Evolutionary conservation across 176 grass and related monocot genomes (phyloP), one percentile per base, ranked within the genome.

Genomic region (Calamus simplicifolius): DNA sequence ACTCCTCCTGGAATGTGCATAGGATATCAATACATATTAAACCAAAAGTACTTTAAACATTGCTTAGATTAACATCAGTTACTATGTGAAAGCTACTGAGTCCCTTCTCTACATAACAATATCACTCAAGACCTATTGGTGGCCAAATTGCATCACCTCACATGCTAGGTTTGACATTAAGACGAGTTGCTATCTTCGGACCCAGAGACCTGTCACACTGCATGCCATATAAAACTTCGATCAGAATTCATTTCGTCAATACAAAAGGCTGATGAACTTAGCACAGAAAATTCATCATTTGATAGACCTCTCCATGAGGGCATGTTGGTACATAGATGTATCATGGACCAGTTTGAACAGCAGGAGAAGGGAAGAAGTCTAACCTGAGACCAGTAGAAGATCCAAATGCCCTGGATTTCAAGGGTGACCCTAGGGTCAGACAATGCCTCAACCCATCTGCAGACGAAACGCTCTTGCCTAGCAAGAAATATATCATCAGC

Each of bases 381-480:
- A 75, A 88, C 93, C 93, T 97, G 84, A 58, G 93, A 91, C 93
- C 78, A 97, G 79, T 88, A 83, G 29, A 87, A 97, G 53, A 97
- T 76, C 93, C 93, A 97, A 78, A 92, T 81, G 62, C 59, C 74
- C 49, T 76, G 80, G 77, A 92, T 80, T 81, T 97, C 93, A 73
- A 92, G 84, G 17, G 87, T 97, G 50, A 92, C 87, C 55, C 87
- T 79, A 27, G 93, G 84, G 60, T 97, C 93, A 25, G 93, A 97
- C 18, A 97, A 78, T 15, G 93, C 80, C 0, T 81, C 87, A 54
- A 97, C 58, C 93, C 87, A 88, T 82, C 93, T 85, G 50, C 77
- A 79, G 75, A 97, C 77, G 84, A 82, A 91, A 25, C 93, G 70
- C 62, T 91, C n/a, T 77, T 91, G 93, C 81, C 87, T 90, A 61